phyloP scores from a whole-genome alignment of 495 filamentous ascomycete species.

The Mycothermus thermophilus region DNA sequence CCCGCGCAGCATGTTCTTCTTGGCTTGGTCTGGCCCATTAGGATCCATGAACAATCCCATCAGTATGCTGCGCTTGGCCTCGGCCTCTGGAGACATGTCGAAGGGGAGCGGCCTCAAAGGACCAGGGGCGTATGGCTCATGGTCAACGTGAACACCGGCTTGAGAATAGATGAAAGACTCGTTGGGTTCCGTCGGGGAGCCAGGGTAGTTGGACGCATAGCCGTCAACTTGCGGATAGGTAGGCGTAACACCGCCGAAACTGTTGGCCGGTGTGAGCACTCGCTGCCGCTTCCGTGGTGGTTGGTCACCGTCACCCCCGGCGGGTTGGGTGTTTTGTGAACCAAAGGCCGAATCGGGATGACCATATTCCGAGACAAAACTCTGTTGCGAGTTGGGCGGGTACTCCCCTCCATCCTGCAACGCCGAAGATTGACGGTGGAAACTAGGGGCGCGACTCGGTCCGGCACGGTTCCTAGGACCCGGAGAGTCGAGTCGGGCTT shows the following conservation, averaged over 20 bases:
- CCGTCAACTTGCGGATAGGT: conserved; percentile 37
- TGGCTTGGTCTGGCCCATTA: conserved; percentile 40
- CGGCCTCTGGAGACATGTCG: conserved; percentile 48
- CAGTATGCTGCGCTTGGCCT: conserved; percentile 62
- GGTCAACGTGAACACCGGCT: conserved; percentile 33
- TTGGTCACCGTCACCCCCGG: conserved; percentile 45
- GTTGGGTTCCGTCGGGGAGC: conserved; percentile 72
- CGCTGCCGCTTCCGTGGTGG: conserved; percentile 71
- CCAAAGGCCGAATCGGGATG: conserved; percentile 33
- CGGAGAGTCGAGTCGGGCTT: conserved; percentile 83
- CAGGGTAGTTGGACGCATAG: conserved; percentile 30
- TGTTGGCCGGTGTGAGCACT: conserved; percentile 31
- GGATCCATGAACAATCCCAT: conserved; percentile 81
- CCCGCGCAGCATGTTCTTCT: conserved; percentile 31
- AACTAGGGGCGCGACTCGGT: conserved; percentile 36
- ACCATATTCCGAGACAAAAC: conserved; percentile 31
- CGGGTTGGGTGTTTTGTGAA: conserved; percentile 26
- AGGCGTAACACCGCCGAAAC: conserved; percentile 30
- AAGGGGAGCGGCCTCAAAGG: conserved; percentile 57
- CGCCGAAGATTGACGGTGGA: conserved; percentile 44
- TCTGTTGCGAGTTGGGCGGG: conserved; percentile 36
- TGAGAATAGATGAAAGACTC: conserved; percentile 71
- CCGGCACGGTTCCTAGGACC: conserved; percentile 45
- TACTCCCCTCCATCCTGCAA: conserved; percentile 38
- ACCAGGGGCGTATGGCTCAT: conserved; percentile 38